A percentile compares a stretch with the other conserved stretches of the same genome.
Conservation (phyloP, 352 stramenopile genomes). For the Phytophthora capsici region DNA sequence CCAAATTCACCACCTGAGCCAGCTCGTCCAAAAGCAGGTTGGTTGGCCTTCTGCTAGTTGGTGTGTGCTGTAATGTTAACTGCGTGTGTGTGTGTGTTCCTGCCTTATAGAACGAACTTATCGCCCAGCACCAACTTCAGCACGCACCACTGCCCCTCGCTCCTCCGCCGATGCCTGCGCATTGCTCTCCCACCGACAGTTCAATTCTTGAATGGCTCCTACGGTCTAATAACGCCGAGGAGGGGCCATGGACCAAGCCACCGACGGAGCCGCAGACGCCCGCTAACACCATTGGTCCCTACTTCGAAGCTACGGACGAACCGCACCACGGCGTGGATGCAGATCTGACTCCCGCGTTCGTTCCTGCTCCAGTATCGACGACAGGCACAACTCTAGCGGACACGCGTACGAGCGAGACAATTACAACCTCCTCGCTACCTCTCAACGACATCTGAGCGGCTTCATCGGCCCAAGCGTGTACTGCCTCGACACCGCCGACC, state of each 20-base stretch:
- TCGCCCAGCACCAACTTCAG: conserved; percentile 39
- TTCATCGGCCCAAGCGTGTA: conserved; percentile 7
- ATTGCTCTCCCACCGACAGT: conserved; percentile 36
- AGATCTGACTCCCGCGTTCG: conserved; percentile 50
- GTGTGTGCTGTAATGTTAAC: conserved; percentile 3
- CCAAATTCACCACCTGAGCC: conserved; percentile 61
- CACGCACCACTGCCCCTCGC: conserved; percentile 40
- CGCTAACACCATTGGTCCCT: conserved; percentile 42
- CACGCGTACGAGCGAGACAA: conserved; percentile 22
- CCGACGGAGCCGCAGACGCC: conserved; percentile 18
- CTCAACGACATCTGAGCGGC: conserved; percentile 42
- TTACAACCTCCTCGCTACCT: conserved; percentile 29
- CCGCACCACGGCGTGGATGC: conserved; percentile 35
- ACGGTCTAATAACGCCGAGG: conserved; percentile 56
- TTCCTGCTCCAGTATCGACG: conserved; percentile 20
- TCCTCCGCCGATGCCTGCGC: conserved; percentile 13
- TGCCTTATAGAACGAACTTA: conserved; percentile 49
- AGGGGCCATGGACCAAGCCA: conserved; percentile 35
- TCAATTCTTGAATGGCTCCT: conserved; percentile 71
- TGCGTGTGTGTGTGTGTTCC: background rate
- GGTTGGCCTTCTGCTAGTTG: background rate
- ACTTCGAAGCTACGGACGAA: conserved; percentile 62
- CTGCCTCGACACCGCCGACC: conserved; percentile 36
- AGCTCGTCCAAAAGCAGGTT: conserved; percentile 70
- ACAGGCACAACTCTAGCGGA: conserved; percentile 24